Base-by-base conservation (phyloP, 805 yeast genomes). In the Ogataea naganishii region DNA sequence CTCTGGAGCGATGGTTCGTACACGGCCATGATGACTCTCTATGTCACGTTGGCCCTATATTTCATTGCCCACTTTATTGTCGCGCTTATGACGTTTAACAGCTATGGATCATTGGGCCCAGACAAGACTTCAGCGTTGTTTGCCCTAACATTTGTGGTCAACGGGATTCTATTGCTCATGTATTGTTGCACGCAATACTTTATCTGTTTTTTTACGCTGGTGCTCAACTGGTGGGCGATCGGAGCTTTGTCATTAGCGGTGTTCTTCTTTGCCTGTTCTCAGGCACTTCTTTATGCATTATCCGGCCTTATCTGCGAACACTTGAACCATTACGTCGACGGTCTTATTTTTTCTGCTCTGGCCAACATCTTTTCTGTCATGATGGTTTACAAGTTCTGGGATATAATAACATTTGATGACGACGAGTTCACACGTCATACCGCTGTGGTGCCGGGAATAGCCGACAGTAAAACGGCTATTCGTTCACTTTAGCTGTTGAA, bases 351-450 rank as follows among this genome's bases (percentile, higher is more conserved):
- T 47, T 92, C 85, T 19, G 71, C 92, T 16, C 46, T 85, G 20
- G 72, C 95, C 49, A 84, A 84, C 49, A 50, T 85, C 29, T 80
- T 85, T 46, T 69, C 94, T 4, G 60, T 81, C 32, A 86, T 92
- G 95, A 89, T 92, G 97, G 66, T 89, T 30, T 89, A 86, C 64
- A 88, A 92, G 58, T 84, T 76, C 43, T 89, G 97, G 96, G 96
- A 88, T 48, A 85, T 88, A 70, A 79, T 89, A 30, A 92, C 97
- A 9, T 75, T 78, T 34, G 97, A 89, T 47, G 97, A 92, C 53
- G 74, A 89, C 44, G 98, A 89, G 58, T 92, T 89, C 55, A 74
- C 49, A 19, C 34, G 56, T 27, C 41, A 37, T 29, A 48, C 55
- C 8, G 49, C 47, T 30, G 32, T 43, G 13, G 52, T 47, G 14